Evolutionary conservation across 2,329 filamentous ascomycete species (phyloP).

Genomic region (Exophiala dermatitidis): DNA sequence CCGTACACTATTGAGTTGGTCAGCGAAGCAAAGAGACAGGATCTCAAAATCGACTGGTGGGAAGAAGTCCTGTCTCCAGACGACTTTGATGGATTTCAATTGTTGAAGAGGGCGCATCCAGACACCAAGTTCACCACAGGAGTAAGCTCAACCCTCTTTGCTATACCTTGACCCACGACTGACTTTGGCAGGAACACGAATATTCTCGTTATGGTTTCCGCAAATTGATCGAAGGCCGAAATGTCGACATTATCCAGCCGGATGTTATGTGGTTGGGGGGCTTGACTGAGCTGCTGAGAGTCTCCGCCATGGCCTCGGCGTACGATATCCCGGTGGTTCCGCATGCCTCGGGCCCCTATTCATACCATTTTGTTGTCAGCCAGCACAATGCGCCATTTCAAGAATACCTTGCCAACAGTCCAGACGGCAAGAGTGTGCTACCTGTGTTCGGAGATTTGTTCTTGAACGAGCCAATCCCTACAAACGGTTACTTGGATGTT

Average conservation of each 20-base stretch:
- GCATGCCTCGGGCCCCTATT: conserved; percentile 90
- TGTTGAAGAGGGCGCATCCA: conserved; percentile 85
- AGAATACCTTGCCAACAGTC: conserved; percentile 88
- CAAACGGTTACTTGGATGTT: conserved; percentile 71
- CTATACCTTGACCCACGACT: not conserved
- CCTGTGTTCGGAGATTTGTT: conserved; percentile 92
- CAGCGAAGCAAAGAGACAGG: conserved; percentile 68
- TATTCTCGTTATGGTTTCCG: conserved; percentile 92
- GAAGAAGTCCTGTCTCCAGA: conserved; percentile 89
- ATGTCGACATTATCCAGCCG: conserved; percentile 88
- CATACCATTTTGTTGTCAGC: conserved; percentile 91
- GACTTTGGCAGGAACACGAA: conserved; percentile 61
- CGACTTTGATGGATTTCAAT: conserved; percentile 82
- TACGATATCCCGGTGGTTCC: conserved; percentile 93
- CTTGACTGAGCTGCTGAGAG: conserved; percentile 82
- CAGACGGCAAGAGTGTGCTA: conserved; percentile 80
- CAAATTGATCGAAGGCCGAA: conserved; percentile 83
- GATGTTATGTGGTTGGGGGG: conserved; percentile 98
- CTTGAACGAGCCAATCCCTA: conserved; percentile 80
- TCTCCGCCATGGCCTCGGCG: conserved; percentile 79
- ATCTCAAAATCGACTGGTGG: conserved; percentile 93
- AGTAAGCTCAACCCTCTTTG: conserved; percentile 9
- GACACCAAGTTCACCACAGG: conserved; percentile 90
- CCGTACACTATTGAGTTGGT: conserved; percentile 87
- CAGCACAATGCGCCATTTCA: conserved; percentile 92